A percentile compares a stretch with the other conserved stretches of the same genome.
phyloP scores from a whole-genome alignment of 768 basidiomycete genomes.

The Boletus eberwhitei region DNA sequence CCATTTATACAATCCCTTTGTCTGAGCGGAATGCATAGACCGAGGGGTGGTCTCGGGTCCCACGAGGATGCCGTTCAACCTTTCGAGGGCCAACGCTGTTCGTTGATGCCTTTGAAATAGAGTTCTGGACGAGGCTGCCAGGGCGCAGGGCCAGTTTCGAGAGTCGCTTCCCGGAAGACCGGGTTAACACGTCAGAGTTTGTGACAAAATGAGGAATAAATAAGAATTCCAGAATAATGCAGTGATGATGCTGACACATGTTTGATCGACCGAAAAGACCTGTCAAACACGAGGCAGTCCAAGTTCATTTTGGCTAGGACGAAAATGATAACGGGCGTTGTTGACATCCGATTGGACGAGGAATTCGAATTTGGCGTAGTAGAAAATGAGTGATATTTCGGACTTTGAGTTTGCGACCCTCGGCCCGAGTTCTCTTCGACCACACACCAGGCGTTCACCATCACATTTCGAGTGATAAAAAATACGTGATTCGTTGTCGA shows the following conservation, averaged over 20 bases:
- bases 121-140: background rate
- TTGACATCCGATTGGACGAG: slow-evolving; percentile 3
- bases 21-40: background rate
- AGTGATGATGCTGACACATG: slow-evolving; percentile 1
- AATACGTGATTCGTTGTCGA: too few species aligned
- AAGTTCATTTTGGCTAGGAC: slow-evolving; percentile 1
- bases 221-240: background rate
- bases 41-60: background rate
- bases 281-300: slow-evolving; percentile 23
- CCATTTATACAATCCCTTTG: slow-evolving; percentile 9
- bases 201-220: background rate
- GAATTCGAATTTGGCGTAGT: background rate
- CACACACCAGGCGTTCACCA: too few species aligned
- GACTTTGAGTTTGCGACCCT: too few species aligned
- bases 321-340: background rate
- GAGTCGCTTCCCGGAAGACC: background rate
- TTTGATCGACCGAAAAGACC: background rate
- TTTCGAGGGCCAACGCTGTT: too few species aligned
- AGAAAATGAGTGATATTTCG: too few species aligned
- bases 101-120: too few species aligned
- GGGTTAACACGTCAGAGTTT: background rate
- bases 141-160: background rate
- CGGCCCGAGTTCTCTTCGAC: too few species aligned
- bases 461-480: too few species aligned
- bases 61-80: too few species aligned